Conservation (phyloP, 169 alveolate genomes). For the Amoebophrya sp. region DNA sequence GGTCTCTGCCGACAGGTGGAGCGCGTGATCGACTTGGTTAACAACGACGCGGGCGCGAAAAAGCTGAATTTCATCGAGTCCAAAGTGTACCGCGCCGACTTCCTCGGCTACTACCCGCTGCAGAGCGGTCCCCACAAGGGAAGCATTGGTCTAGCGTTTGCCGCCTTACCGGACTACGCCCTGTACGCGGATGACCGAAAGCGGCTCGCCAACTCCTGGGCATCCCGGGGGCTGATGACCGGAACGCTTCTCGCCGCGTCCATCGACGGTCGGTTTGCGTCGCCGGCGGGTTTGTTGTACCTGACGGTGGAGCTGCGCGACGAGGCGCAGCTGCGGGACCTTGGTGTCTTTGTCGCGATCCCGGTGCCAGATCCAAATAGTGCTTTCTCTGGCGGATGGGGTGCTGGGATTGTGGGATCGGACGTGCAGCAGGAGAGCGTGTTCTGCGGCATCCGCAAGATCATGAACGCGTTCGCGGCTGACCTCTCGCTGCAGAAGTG, state of each 20-base stretch:
- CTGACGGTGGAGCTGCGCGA: not conserved
- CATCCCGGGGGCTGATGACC: not conserved
- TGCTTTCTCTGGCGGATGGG: not conserved
- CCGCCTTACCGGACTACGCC: not conserved
- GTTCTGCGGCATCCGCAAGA: not conserved
- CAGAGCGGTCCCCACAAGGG: constrained; percentile 21
- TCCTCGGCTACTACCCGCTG: constrained; percentile 10
- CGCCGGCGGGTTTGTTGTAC: not conserved
- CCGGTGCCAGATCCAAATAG: not conserved
- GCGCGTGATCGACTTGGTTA: constrained; percentile 3
- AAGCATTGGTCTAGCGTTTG: not conserved
- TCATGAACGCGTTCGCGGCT: not conserved
- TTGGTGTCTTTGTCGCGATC: not conserved
- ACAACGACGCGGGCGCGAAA: not conserved
- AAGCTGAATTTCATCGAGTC: not conserved
- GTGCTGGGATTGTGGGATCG: not conserved
- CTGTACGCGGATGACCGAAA: not conserved
- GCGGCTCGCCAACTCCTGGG: not conserved
- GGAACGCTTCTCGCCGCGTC: not conserved
- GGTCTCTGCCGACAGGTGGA: not conserved
- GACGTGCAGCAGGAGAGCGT: not conserved
- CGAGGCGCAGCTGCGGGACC: constrained; percentile 9
- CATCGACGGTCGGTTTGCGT: not conserved
- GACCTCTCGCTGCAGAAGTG: not conserved
- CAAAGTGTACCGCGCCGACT: not conserved